Evolutionary conservation across 2,329 filamentous ascomycete genomes (phyloP).

Genomic region (Hypocreales sp.): DNA sequence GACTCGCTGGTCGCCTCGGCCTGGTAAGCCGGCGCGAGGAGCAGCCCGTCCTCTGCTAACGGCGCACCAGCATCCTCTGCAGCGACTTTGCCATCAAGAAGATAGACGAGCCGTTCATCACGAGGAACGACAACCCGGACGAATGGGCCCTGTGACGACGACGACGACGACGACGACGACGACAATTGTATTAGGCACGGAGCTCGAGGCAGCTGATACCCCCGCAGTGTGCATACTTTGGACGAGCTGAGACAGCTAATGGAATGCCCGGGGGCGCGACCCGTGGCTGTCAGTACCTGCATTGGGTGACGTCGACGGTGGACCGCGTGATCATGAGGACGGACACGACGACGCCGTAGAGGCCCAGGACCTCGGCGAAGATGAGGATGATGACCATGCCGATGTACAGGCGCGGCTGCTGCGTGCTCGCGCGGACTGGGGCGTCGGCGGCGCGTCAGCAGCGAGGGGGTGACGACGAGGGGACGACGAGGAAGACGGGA

Average conservation of each 20-base stretch:
- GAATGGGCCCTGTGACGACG: slow-evolving; percentile 56
- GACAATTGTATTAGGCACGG: no score
- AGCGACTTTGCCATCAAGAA: slow-evolving; percentile 89
- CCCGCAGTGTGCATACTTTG: no score
- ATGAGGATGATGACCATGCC: slow-evolving; percentile 33
- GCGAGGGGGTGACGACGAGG: no score
- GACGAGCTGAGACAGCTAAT: no score
- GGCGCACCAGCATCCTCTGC: slow-evolving; percentile 61
- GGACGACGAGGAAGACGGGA: no score
- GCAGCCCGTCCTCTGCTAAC: slow-evolving; percentile 1
- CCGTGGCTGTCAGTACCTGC: no score
- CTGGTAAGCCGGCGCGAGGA: slow-evolving; percentile 42
- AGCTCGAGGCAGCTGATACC: no score
- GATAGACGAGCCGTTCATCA: slow-evolving; percentile 86
- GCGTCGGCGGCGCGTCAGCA: no score
- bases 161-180: no score
- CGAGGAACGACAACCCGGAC: slow-evolving; percentile 51
- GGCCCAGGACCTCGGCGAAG: slow-evolving; percentile 27
- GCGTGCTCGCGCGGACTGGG: slow-evolving; percentile 29
- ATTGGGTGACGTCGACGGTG: slow-evolving; percentile 20
- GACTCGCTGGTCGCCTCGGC: slow-evolving; percentile 82
- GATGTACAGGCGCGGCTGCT: slow-evolving; percentile 29
- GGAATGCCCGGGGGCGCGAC: no score
- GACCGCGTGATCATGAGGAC: slow-evolving; percentile 32
- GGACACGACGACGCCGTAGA: slow-evolving; percentile 30